phyloP scores from a whole-genome alignment of 768 basidiomycete species.

The Amyloporia xantha region DNA sequence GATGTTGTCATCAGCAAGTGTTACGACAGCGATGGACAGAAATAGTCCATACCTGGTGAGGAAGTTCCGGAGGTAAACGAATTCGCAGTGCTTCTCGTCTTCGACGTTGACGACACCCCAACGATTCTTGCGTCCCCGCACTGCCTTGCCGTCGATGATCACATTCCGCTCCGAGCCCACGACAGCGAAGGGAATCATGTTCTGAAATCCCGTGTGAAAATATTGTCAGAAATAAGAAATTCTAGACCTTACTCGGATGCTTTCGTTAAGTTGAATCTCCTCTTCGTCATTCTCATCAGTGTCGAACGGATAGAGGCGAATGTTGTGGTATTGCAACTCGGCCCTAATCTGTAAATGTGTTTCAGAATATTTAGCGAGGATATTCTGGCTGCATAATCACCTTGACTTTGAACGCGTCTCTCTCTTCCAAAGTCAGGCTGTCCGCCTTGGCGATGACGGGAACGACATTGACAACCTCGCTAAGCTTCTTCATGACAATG shows the following conservation, averaged over 20 bases:
- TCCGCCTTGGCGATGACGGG: conserved; percentile 99
- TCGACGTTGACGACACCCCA: conserved; percentile 99
- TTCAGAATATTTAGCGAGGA: background rate
- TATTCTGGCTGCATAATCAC: conserved; percentile 33
- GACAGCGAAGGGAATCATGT: conserved; percentile 93
- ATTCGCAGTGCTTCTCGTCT: conserved; percentile 96
- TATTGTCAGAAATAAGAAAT: background rate
- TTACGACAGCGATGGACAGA: background rate
- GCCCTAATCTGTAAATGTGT: conserved; percentile 67
- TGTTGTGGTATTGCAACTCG: conserved; percentile 86
- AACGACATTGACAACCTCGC: conserved; percentile 98
- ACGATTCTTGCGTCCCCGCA: conserved; percentile 93
- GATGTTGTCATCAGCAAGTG: too few species aligned
- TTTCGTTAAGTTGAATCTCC: conserved; percentile 83
- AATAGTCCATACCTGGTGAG: conserved; percentile 60
- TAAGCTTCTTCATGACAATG: conserved; percentile 98
- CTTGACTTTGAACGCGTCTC: conserved; percentile 88
- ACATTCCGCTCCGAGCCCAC: conserved; percentile 97
- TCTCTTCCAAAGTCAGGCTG: conserved; percentile 88
- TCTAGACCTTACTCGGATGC: conserved; percentile 72
- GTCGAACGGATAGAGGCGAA: conserved; percentile 95
- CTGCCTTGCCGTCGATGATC: conserved; percentile 91
- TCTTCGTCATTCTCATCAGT: conserved; percentile 93
- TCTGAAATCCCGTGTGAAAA: too few species aligned
- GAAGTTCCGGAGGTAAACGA: conserved; percentile 95